Evolutionary conservation across 495 filamentous ascomycete species (phyloP).

Genomic region (Schizothecium vesticola): DNA sequence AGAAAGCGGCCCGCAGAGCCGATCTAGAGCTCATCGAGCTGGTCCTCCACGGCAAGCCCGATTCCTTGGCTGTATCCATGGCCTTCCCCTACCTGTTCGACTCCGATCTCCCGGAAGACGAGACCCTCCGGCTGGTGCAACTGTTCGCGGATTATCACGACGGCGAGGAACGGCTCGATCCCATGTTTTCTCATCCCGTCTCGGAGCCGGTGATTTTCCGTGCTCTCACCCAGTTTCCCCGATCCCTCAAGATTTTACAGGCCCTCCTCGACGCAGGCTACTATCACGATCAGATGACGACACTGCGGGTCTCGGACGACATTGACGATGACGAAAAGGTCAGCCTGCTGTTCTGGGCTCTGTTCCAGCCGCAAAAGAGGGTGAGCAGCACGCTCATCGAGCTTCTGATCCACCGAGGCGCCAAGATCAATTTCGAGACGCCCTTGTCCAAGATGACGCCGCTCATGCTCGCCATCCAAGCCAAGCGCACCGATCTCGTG

Average conservation of each 20-base stretch:
- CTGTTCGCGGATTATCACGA: constrained; percentile 39
- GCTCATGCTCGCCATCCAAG: constrained; percentile 43
- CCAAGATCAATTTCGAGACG: constrained; percentile 45
- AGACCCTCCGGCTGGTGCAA: constrained; percentile 31
- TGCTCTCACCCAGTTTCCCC: constrained; percentile 39
- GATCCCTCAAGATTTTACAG: constrained; percentile 37
- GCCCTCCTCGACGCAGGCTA: constrained; percentile 42
- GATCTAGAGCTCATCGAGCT: constrained; percentile 35
- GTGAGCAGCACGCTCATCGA: constrained; percentile 41
- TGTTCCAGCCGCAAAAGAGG: constrained; percentile 45
- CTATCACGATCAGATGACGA: constrained; percentile 41
- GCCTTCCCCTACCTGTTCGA: constrained; percentile 43
- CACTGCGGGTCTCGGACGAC: constrained; percentile 29
- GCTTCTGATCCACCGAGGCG: constrained; percentile 36
- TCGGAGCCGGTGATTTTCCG: constrained; percentile 38
- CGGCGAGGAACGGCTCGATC: constrained; percentile 38
- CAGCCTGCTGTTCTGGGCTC: constrained; percentile 42
- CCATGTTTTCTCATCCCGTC: constrained; percentile 27
- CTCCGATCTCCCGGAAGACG: constrained; percentile 30
- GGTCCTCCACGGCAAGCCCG: constrained; percentile 34
- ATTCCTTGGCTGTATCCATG: constrained; percentile 32
- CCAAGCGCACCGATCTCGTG: constrained; percentile 39
- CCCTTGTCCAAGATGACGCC: constrained; percentile 39
- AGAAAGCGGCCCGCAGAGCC: constrained; percentile 36
- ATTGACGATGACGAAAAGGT: constrained; percentile 39